Evolutionary conservation across 2,329 filamentous ascomycete species (phyloP), one percentile per base, ranked within the genome.

Genomic region (Dactylonectria macrodidyma): DNA sequence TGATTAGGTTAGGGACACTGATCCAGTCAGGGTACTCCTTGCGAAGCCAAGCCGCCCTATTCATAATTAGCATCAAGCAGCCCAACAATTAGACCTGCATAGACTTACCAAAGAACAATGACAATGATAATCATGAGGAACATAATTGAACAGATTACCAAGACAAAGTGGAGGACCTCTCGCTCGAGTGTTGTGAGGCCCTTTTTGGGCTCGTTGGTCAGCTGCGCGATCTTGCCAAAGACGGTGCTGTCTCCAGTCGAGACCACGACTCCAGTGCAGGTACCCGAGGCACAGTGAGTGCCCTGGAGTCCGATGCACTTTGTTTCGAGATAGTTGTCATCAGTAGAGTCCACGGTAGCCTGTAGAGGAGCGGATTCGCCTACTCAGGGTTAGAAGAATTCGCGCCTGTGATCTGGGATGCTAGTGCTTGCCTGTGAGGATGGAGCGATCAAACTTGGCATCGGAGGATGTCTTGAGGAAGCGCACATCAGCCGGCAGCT

Each of bases 321-420:
- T 3, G 92, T 95, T 77, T 95, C 93, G 34, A 95, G 88, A 75
- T 93, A 94, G 78, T 94, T 94, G 46, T 87, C 83, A 74, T 94
- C 91, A 0, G 90, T 91, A 0, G 86, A 88, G n/a, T 93, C 86
- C 14, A 92, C 85, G 0, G 89, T 87, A 2, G 87, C 92, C 3
- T 87, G 81, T 6, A 94, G 80, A 2, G 92, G 91, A 9, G 88
- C 82, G 2, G 92, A 91, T 83, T 93, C 91, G 59, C 91, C 91
- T 82, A 71, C 5, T 3, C 5, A 16, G 3, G 11, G 30, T 72
- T 26, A 71, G 59, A 41, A 14, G 3, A 16, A 44, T 14, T 22
- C 22, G 4, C 2, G 3, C 4, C 26, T 47, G 14, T 14, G 24
- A 5, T 8, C 3, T n/a, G 2, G 1, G 16, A 14, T 22, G 30